Base-by-base conservation (phyloP, 352 stramenopile species). In the Blastocystis sp. region DNA sequence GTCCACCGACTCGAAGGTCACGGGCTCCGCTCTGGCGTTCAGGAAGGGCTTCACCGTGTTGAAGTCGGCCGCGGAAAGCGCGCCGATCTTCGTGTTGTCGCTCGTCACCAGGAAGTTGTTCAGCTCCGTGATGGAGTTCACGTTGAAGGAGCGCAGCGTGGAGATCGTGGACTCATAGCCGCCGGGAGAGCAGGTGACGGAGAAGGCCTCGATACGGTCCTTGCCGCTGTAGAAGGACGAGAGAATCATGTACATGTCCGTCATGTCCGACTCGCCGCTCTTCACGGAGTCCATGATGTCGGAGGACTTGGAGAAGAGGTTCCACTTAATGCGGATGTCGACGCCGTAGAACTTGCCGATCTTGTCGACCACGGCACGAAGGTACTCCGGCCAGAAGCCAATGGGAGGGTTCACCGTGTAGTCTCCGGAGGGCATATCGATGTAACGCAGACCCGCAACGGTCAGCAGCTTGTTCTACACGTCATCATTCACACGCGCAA, bases 371-470 rank as follows among this genome's bases (percentile, higher is more conserved):
- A 87, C 71, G 0, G 65, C 62, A 76, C 62, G 65, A 21, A 78
- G 42, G 48, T 87, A 87, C 45, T 87, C 77, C 43, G 77, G 77
- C 77, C 77, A 87, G 52, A 87, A 87, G 21, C 77, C 77, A n/a
- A 87, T 28, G 28, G 77, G 77, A 21, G 77, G 77, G 52, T 87
- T 38, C 42, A 48, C 54, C 65, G 52, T 69, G 45, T 87, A 87
- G 52, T 87, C 45, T 40, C 77, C 77, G 24, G 77, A 54, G 71
- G 77, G 77, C 65, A 87, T 65, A 76, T 87, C 77, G 48, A 62
- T 87, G 77, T 87, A 87, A 64, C 48, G 48, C 11, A 77, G 65
- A 45, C 77, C 77, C 3, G 77, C 65, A 2, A 87, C 45, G 3
- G 28, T 63, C 42, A 87, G n/a, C 45, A 65, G 19, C 28, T 76